Base-by-base conservation (phyloP, 1,284 basidiomycete genomes). In the Ustilago curta region DNA sequence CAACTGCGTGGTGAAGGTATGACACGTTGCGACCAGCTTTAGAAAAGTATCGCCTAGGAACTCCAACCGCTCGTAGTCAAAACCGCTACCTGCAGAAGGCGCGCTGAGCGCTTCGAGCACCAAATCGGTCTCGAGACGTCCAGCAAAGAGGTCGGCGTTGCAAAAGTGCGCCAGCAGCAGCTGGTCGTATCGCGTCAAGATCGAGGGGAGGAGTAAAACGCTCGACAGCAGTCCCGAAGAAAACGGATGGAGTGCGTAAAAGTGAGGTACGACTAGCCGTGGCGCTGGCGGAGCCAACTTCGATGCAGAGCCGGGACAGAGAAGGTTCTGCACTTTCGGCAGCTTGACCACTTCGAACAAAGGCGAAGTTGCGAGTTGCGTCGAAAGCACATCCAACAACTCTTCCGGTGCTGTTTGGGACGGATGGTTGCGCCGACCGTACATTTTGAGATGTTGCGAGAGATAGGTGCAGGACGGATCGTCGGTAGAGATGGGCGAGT, bases 41-140 rank as follows among this genome's bases (percentile, higher is more conserved):
- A 81, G 23, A 23, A 73, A 68, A 4, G 73, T 70, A 61, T 81
- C 79, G 2, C 79, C 79, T 7, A 78, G 37, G 29, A 79, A 81
- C 52, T 79, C 78, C 21, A 78, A 47, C 25, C 68, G 48, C 55
- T 81, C 67, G 40, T 81, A 79, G 12, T 78, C 61, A 54, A 63
- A 59, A 8, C n/a, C 43, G 11, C 37, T 50, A 0, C 50, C 40
- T 8, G 67, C 62, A 0, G 58, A 37, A 1, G 77, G 75, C 4
- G 42, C 39, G 4, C 70, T 71, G 4, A 79, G 48, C 18, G 79
- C 79, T 40, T 68, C 58, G 16, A 73, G 52, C 18, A 75, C 45
- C 2, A 55, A 18, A 14, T 69, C 60, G 29, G 39, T 49, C 7
- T 64, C 32, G 3, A 78, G 54, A 7, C 39, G 19, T 3, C 25